Base-by-base conservation (phyloP, 495 filamentous ascomycete genomes). In the Clohesyomyces aquaticus region DNA sequence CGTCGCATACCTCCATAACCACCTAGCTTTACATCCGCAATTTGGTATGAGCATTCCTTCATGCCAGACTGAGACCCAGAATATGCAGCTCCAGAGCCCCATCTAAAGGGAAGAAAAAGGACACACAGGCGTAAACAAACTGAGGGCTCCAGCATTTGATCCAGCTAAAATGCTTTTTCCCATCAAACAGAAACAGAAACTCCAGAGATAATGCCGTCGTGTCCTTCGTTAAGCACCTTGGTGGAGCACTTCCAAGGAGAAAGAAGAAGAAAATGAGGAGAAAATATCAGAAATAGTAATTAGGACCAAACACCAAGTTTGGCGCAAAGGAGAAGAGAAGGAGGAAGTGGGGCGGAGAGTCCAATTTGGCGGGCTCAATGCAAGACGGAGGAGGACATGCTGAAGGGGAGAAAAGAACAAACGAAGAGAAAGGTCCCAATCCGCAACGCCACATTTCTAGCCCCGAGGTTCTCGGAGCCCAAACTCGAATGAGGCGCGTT, bases 171-270 rank as follows among this genome's bases (percentile, higher is more conserved):
- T 23, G 51, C 18, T 25, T 64, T 52, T 57, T 21, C 23, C 28
- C 23, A 28, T 16, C 3, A 51, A 21, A 21, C n/a, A n/a, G n/a
- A n/a, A n/a, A n/a, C n/a, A n/a, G n/a, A 29, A 55, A 50, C 54
- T 57, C 54, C 54, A 57, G 38, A 27, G 49, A 52, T 28, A 35
- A 63, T 63, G 61, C 61, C 54, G 27, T 58, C 51, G 25, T 35
- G 29, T 29, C 42, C 27, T 48, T 27, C 49, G 27, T 16, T 3
- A 41, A 18, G 19, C 42, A 50, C 49, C 42, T 55, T 63, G 26
- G 42, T 55, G 43, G 42, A 49, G 48, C 25, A 53, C 50, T 46
- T 63, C 60, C 60, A 49, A 35, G 27, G n/a, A n/a, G n/a, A 14
- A 18, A 55, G 42, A 41, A 48, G 19, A 12, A 21, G 25, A 55